Evolutionary conservation across 192 early-diverging fungal genomes (phyloP), one percentile per base, ranked within the genome.

Genomic region (Piromyces finnis): DNA sequence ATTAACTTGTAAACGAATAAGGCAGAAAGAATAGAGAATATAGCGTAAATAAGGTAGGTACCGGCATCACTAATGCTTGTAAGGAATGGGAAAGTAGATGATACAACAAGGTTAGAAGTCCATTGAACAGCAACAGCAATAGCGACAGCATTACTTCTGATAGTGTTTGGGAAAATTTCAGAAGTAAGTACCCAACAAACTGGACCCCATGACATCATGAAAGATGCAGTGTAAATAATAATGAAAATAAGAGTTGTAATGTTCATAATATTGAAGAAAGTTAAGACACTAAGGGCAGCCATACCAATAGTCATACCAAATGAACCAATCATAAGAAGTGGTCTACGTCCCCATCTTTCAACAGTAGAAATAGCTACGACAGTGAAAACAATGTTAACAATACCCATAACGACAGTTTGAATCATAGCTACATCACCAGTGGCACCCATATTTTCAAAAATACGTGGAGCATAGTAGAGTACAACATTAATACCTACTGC

Each of bases 401-500:
- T n/a, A 68, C 51, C 51, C 51, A 68, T 68, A 68, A 68, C 51
- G 0, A 68, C 51, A 68, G 51, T 68, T 68, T 68, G 51, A 27
- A 68, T 9, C 51, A 68, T 68, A 68, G 51, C 22, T n/a, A 9
- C 51, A 68, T n/a, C 9, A 68, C 51, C 26, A 26, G 2, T 9
- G 9, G 51, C 51, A 78, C 88, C 88, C 81, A 90, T 87, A 12
- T 78, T 79, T 81, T 82, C 84, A 30, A 85, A 94, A 81, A 78
- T 86, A 84, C 28, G 83, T 84, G 84, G 84, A 83, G 51, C 86
- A 82, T 93, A 94, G 85, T 94, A 94, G 81, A 94, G 87, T 77
- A 92, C 87, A 15, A 89, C 86, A 81, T 93, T 93, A 88, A 92
- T 92, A 79, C 92, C 92, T 29, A 92, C 90, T 79, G 89, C 88